Base-by-base conservation (phyloP, 164 flowering plant genomes). In the Tetracentron sinense region DNA sequence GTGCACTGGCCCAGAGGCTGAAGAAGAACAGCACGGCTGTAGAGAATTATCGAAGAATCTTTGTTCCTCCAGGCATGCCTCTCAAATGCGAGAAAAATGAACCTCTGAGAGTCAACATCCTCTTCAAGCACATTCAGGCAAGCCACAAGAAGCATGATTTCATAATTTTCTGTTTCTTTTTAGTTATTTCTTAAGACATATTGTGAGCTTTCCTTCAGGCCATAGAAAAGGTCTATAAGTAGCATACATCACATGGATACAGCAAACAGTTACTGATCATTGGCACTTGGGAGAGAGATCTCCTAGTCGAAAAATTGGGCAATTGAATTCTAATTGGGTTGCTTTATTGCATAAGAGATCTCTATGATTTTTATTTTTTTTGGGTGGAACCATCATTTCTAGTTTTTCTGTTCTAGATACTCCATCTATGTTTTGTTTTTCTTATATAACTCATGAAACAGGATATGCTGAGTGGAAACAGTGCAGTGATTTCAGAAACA, bases 91-190 rank as follows among this genome's bases (percentile, higher is more conserved):
- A 47, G 56, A 56, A 73, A 12, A 63, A 78, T 63, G 90, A 87
- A 66, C 81, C 82, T 54, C 72, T 85, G 21, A 76, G 87, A 62
- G 90, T 83, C 51, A 85, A 85, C 74, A 73, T 87, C 53, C 87
- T 85, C 50, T 87, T 83, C 81, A 83, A 87, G 64, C 85, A 87
- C 77, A 81, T 87, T 64, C 89, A 87, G 83, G 92, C 75, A 65
- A 73, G 64, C 19, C 58, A 60, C 22, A 12, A n/a, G 33, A 33
- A 19, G 5, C 61, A 51, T 4, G 11, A 27, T 64, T 14, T 23
- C n/a, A 46, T 15, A 35, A 3, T 58, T 33, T 57, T 16, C 46
- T 50, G n/a, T 30, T 46, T 31, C 7, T 15, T 31, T 25, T 48
- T 31, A n/a, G n/a, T n/a, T n/a, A n/a, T n/a, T n/a, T n/a, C n/a